These are phyloP conservation scores for Pythium sp. DNA, from an alignment of 352 stramenopile species.

Conservation along the genomic window DNA sequence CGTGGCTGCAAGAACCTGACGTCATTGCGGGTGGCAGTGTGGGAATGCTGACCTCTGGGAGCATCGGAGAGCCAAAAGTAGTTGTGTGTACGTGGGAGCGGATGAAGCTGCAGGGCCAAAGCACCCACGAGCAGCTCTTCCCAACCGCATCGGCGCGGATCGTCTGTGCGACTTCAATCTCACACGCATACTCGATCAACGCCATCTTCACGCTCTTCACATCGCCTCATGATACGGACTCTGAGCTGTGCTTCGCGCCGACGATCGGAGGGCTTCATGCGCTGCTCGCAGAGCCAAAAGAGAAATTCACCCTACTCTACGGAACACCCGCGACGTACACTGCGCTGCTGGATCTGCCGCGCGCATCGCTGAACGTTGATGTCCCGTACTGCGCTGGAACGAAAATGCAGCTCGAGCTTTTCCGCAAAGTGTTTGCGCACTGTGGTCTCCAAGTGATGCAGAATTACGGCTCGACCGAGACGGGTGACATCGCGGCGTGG, in stretches of 20 bases:
- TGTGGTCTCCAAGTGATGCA: constrained; percentile 77
- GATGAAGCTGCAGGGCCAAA: constrained; percentile 78
- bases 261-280: constrained; percentile 47
- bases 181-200: constrained; percentile 86
- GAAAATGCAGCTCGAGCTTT: constrained; percentile 51
- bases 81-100: constrained; percentile 69
- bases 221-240: constrained; percentile 55
- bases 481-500: constrained; percentile 76
- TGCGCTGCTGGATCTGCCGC: constrained; percentile 47
- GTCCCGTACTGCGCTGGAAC: constrained; percentile 74
- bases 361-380: constrained; percentile 53
- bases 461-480: constrained; percentile 88
- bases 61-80: constrained; percentile 73
- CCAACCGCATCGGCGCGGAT: constrained; percentile 54
- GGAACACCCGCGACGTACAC: constrained; percentile 81
- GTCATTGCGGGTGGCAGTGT: constrained; percentile 43
- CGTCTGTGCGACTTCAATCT: constrained; percentile 77
- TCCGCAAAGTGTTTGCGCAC: constrained; percentile 42
- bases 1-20: constrained; percentile 37
- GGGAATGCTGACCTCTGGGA: constrained; percentile 84
- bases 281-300: constrained; percentile 34
- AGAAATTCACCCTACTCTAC: constrained; percentile 61
- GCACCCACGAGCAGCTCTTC: constrained; percentile 76
- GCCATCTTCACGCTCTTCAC: constrained; percentile 77
- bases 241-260: constrained; percentile 68